Evolutionary conservation across 2,329 filamentous ascomycete species (phyloP).

Genomic region (Neonectria sp.): DNA sequence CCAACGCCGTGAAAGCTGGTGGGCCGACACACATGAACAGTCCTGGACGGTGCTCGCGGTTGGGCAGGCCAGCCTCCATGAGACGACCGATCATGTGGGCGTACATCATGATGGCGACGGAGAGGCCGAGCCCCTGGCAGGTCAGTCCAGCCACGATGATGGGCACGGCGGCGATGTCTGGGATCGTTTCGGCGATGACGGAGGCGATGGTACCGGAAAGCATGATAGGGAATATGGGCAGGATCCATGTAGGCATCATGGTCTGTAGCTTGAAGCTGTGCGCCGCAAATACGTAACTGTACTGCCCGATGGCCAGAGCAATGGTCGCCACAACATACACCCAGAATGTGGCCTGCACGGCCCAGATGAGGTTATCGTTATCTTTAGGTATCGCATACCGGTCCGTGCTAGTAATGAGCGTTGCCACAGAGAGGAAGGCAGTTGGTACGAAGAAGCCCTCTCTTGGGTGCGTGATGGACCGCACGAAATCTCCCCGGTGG

Average conservation of each 20-base stretch:
- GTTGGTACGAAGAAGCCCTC: conserved; percentile 82
- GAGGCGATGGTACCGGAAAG: conserved; percentile 79
- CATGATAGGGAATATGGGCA: conserved; percentile 84
- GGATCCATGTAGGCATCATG: conserved; percentile 82
- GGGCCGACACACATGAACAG: conserved; percentile 84
- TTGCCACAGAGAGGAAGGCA: conserved; percentile 77
- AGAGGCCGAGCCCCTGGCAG: conserved; percentile 79
- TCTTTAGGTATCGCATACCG: conserved; percentile 73
- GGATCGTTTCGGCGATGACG: conserved; percentile 74
- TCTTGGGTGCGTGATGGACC: conserved; percentile 73
- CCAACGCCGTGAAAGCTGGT: conserved; percentile 78
- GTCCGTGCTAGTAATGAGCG: conserved; percentile 77
- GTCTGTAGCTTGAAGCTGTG: conserved; percentile 72
- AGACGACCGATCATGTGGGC: conserved; percentile 78
- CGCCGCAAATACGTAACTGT: conserved; percentile 75
- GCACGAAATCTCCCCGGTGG: conserved; percentile 66
- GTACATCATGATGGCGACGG: conserved; percentile 79
- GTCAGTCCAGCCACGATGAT: conserved; percentile 77
- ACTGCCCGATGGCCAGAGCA: conserved; percentile 74
- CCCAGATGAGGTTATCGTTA: conserved; percentile 67
- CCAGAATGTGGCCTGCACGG: conserved; percentile 78
- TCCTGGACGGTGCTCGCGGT: conserved; percentile 73
- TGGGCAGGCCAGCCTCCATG: conserved; percentile 75
- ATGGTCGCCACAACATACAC: conserved; percentile 74
- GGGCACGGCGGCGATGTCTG: conserved; percentile 68